Percentiles rank a stretch among this genome's conserved stretches.
Conservation (phyloP, 257 asterid species). For the Gentiana dahurica region DNA sequence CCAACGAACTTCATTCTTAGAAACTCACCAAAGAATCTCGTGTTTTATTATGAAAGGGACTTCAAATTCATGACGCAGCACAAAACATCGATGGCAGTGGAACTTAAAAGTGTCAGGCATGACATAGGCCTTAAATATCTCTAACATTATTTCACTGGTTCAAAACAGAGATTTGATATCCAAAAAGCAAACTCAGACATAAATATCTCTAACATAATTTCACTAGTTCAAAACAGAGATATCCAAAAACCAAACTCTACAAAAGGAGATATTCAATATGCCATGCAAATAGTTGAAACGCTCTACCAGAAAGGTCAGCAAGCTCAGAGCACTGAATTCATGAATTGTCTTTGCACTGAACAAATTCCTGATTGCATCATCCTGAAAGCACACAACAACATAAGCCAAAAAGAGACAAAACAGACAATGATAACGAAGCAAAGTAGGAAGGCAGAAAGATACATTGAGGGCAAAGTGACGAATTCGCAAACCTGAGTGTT, state of each 20-base stretch:
- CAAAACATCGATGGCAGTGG: too few species aligned
- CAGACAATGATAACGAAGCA: not conserved
- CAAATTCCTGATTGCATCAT: conserved; percentile 97
- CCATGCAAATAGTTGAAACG: conserved; percentile 7
- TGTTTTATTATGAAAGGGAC: too few species aligned
- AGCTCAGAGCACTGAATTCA: conserved; percentile 88
- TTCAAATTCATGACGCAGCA: too few species aligned
- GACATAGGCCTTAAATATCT: too few species aligned
- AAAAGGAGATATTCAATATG: not conserved
- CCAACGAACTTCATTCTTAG: too few species aligned
- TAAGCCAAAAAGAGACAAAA: not conserved
- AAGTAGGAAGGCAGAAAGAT: not conserved
- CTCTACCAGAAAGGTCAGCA: conserved; percentile 80
- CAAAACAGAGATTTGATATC: too few species aligned
- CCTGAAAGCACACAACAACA: conserved; percentile 37
- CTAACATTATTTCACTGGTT: too few species aligned
- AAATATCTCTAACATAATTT: too few species aligned
- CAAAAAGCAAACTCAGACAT: too few species aligned
- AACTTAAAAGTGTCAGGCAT: too few species aligned
- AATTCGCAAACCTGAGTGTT: conserved; percentile 71
- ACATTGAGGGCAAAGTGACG: conserved; percentile 1
- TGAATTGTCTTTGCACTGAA: conserved; percentile 96
- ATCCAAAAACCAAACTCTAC: not conserved
- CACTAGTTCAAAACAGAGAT: not conserved
- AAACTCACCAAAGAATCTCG: too few species aligned